phyloP scores from a whole-genome alignment of 1,284 basidiomycete species.

The Malassezia equina region DNA sequence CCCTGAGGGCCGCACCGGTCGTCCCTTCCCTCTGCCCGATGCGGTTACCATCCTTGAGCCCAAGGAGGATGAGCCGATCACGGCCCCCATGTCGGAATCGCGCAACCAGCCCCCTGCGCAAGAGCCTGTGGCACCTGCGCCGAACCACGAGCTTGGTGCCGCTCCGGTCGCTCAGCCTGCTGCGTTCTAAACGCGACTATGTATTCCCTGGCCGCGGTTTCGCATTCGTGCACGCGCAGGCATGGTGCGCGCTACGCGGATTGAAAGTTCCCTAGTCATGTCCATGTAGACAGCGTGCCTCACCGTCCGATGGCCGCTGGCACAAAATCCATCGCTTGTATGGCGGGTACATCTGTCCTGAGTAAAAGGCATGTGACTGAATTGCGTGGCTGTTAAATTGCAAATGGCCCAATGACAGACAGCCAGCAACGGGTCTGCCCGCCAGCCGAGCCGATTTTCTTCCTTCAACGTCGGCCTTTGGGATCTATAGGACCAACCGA shows the following conservation, averaged over 20 bases:
- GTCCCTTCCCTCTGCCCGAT: conserved; percentile 89
- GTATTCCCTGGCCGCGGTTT: conserved; percentile 5
- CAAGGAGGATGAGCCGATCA: conserved; percentile 55
- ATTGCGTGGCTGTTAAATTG: not conserved
- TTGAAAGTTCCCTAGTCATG: conserved; percentile 9
- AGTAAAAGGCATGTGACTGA: conserved; percentile 9
- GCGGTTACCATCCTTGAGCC: conserved; percentile 83
- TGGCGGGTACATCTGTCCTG: not conserved
- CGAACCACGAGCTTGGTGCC: conserved; percentile 2
- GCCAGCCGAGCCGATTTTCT: not conserved
- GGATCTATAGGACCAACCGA: conserved; percentile 1
- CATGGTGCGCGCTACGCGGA: conserved; percentile 9
- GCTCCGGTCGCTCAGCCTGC: conserved; percentile 20
- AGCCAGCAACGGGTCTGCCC: not conserved
- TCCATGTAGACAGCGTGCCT: conserved; percentile 10
- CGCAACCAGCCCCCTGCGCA: conserved; percentile 29
- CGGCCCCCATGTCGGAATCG: conserved; percentile 43
- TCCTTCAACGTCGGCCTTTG: conserved; percentile 3
- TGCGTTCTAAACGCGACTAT: conserved; percentile 24
- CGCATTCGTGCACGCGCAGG: conserved; percentile 11
- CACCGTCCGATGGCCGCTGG: not conserved
- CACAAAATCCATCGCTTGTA: conserved; percentile 11
- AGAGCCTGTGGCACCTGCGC: not conserved
- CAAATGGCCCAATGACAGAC: not conserved
- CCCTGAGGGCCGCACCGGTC: conserved; percentile 63